Evolutionary conservation across 352 stramenopile genomes (phyloP).

Genomic region (Phytopythium cucurbitacearum): DNA sequence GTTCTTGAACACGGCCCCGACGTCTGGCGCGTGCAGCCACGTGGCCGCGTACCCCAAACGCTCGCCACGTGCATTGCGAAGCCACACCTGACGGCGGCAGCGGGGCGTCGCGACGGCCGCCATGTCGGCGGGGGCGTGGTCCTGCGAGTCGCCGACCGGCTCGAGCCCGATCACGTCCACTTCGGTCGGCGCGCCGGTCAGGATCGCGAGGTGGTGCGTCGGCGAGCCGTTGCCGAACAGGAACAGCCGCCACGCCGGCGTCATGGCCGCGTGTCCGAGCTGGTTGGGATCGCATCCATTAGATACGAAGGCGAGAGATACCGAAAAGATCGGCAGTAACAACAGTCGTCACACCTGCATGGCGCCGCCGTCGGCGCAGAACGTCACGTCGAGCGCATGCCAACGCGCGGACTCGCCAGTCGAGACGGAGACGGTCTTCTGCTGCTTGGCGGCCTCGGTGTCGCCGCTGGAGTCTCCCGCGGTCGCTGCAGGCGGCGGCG

Average conservation of each 20-base stretch:
- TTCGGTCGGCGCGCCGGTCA: slow-evolving; percentile 65
- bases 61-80: slow-evolving; percentile 66
- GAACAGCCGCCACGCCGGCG: slow-evolving; percentile 70
- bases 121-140: slow-evolving; percentile 35
- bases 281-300: slow-evolving; percentile 10
- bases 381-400: no score
- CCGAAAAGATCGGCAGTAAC: no score
- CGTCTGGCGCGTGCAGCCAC: slow-evolving; percentile 64
- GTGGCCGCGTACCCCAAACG: slow-evolving; percentile 79
- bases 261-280: slow-evolving; percentile 58
- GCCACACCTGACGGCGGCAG: slow-evolving; percentile 70
- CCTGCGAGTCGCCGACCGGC: slow-evolving; percentile 29
- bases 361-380: no score
- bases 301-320: slow-evolving; percentile 6
- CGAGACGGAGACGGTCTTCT: no score
- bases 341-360: no score
- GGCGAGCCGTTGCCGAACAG: slow-evolving; percentile 82
- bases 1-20: slow-evolving; percentile 76
- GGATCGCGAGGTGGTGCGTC: slow-evolving; percentile 74
- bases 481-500: no score
- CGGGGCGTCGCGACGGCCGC: slow-evolving; percentile 47
- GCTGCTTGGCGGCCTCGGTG: no score
- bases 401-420: no score
- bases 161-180: slow-evolving; percentile 77
- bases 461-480: no score